phyloP scores from a whole-genome alignment of 208 protist genomes.

The Leishmania guyanensis region DNA sequence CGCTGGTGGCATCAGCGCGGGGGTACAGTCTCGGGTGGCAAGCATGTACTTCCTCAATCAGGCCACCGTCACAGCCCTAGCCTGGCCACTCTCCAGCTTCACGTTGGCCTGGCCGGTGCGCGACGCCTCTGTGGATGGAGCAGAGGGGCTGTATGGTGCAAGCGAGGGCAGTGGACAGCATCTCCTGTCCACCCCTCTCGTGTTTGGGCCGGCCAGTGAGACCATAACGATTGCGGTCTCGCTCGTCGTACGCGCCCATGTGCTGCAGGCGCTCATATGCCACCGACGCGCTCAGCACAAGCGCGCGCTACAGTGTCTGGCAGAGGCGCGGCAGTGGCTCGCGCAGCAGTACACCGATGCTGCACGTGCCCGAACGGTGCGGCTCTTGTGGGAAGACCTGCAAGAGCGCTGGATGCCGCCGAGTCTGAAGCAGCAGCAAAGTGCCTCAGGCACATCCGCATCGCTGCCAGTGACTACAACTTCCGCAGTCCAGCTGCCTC shows the following conservation, averaged over 20 bases:
- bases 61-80: slow-evolving; percentile 27
- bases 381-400: slow-evolving; percentile 30
- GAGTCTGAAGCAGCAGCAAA: neutral
- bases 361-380: slow-evolving; percentile 22
- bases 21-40: slow-evolving; percentile 5
- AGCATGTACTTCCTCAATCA: slow-evolving; percentile 36
- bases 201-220: slow-evolving; percentile 23
- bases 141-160: neutral
- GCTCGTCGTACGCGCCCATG: slow-evolving; percentile 47
- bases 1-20: neutral
- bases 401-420: slow-evolving; percentile 8
- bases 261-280: slow-evolving; percentile 40
- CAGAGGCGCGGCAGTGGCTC: slow-evolving; percentile 33
- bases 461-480: neutral
- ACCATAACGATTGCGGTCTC: slow-evolving; percentile 42
- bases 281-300: slow-evolving; percentile 29
- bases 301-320: slow-evolving; percentile 38
- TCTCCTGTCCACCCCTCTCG: neutral
- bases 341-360: slow-evolving; percentile 11
- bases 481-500: neutral
- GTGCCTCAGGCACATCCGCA: neutral
- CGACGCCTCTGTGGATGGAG: neutral
- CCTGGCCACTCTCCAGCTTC: slow-evolving; percentile 32
- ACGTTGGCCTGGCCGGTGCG: slow-evolving; percentile 17
- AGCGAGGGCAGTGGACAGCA: neutral